Base-by-base conservation (phyloP, 2,329 filamentous ascomycete genomes). In the Coccinonectria pachysandricola region DNA sequence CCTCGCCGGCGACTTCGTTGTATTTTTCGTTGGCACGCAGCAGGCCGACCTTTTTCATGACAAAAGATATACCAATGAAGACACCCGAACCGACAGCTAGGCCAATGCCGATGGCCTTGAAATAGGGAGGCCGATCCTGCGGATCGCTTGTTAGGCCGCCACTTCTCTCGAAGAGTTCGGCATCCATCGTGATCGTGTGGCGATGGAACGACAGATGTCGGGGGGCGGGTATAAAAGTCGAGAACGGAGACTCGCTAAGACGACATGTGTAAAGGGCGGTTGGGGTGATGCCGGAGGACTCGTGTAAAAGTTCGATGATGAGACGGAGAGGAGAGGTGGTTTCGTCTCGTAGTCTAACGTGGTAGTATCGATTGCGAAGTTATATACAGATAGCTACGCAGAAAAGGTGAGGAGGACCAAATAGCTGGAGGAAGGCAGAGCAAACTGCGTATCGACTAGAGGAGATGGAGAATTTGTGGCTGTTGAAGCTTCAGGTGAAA, bases 21-120 rank as follows among this genome's bases (percentile, higher is more conserved):
- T 96, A 96, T 55, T 96, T 96, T 45, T 83, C 76, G 56, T 96
- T 98, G 26, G 91, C 88, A 53, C 76, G 86, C 35, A 98, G 66
- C 42, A 98, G 60, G 4, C 91, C 91, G 33, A 83, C 68, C 61
- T 98, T 98, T 60, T 96, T 96, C 48, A 98, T 60, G 15, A 96
- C 87, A 53, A 96, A 98, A 0, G 88, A 96, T 9, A 80, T 70
- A 28, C 91, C 91, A 49, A 98, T 98, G 53, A 96, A 96, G 31
- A 84, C 53, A 21, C 91, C 91, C 0, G 88, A 96, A 16, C 76
- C 75, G 32, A 95, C 69, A 10, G 91, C 91, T 18, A 98, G 65
- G 12, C 75, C 67, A 36, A 98, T 84, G 29, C 91, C 91, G 40
- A 96, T 71, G 14, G 78, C 73, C 52, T 95, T 96, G 68, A 82